Evolutionary conservation across 164 flowering plant genomes (phyloP), one percentile per base, ranked within the genome.

Genomic region (Berberis thunbergii): DNA sequence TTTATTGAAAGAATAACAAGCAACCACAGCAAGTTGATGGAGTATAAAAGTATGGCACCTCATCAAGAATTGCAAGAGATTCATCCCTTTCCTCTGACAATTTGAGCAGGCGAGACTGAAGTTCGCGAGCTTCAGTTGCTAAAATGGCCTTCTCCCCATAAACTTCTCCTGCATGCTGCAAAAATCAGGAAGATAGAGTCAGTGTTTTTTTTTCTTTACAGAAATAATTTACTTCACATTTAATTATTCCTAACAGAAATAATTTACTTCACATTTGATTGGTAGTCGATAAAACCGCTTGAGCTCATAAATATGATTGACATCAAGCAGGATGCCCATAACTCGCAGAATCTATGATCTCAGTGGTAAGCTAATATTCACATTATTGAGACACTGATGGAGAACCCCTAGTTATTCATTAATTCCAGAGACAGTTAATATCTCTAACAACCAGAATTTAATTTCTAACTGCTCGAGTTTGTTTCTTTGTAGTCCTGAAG

Each of bases 101-200:
- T 65, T 67, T 74, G 52, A 81, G 73, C 50, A 91, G 52, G 6
- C 94, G 93, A 72, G 86, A 75, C 67, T 89, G 90, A 53, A 94
- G 89, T 74, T 94, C 99, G 70, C 79, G 83, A 52, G 71, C 78
- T 80, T 94, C 99, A 48, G 97, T 89, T 7, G 90, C 89, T 60
- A 94, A 74, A 78, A 94, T 89, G 49, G 96, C 70, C 71, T 74
- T 91, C 74, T 94, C 99, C 45, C 96, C 97, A 84, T 84, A 81
- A 2, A 94, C 85, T 77, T 94, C 96, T 58, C 97, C 99, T 42
- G 91, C 80, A 79, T 84, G 91, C 97, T 94, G 80, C 67, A 67
- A 72, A 45, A 56, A 62, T n/a, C 13, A 62, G 39, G 46, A 59
- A 55, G 42, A 48, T 44, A 45, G 8, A 56, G 0, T 69, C 26